Evolutionary conservation across 2,329 filamentous ascomycete genomes (phyloP).

Genomic region (Sclerotinia trifoliorum): DNA sequence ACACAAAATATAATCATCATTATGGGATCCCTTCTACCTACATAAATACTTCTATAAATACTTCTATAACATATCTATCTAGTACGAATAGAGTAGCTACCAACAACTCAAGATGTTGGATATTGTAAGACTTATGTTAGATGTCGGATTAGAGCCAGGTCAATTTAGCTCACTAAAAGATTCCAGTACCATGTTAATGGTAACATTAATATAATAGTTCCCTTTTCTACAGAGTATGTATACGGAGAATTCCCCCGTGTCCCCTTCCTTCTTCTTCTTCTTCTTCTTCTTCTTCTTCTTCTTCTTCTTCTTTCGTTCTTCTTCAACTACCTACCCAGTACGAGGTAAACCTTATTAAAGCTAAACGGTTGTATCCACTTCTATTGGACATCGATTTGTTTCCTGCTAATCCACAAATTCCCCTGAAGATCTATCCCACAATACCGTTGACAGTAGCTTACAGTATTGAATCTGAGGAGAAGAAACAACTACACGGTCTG

Average conservation of each 20-base stretch:
- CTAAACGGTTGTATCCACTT: conserved; percentile 1
- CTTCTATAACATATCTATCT: no score
- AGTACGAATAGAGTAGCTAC: background rate
- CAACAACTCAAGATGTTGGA: background rate
- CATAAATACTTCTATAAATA: no score
- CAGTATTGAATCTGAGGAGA: background rate
- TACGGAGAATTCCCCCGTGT: background rate
- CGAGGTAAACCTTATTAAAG: background rate
- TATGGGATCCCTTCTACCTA: no score
- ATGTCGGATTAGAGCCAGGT: no score
- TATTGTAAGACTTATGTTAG: no score
- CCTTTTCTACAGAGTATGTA: background rate
- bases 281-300: background rate
- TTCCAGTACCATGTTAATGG: background rate
- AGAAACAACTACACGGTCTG: background rate
- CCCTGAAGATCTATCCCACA: background rate
- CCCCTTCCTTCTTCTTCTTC: background rate
- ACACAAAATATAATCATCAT: no score
- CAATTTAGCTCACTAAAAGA: background rate
- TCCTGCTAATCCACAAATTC: background rate
- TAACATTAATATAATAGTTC: background rate
- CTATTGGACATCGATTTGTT: background rate
- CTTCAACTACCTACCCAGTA: background rate
- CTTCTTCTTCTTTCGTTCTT: background rate
- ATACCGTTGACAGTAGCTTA: background rate